A percentile compares a stretch with the other conserved stretches of the same genome.
Conservation (phyloP, 257 asterid species). For the Rhazya stricta region DNA sequence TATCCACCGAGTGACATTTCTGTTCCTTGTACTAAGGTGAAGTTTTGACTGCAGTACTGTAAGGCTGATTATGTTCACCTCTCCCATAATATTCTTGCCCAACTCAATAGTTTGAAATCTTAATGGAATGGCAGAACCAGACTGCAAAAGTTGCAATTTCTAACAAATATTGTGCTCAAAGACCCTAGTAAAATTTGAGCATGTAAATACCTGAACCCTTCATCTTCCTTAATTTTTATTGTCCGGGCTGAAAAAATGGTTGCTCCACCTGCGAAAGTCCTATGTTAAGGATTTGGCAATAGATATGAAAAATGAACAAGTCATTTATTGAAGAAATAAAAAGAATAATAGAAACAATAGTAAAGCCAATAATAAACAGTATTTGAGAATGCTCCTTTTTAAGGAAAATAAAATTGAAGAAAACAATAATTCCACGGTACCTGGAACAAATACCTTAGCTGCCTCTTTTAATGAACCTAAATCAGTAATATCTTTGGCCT, state of each 20-base stretch:
- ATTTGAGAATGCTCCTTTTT: not conserved
- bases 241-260: constrained; percentile 68
- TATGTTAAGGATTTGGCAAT: constrained; percentile 17
- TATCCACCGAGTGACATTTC: too few relatives aligned
- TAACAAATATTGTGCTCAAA: not conserved
- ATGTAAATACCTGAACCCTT: constrained; percentile 61
- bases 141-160: not conserved
- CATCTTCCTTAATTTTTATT: constrained; percentile 82
- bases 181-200: not conserved
- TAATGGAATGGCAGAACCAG: not conserved
- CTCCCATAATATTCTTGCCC: not conserved
- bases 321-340: not conserved
- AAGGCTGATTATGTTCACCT: not conserved
- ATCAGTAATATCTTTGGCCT: constrained; percentile 89
- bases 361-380: not conserved
- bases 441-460: constrained; percentile 86
- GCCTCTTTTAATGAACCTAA: constrained; percentile 87
- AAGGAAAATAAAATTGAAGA: constrained; percentile 7
- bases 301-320: not conserved
- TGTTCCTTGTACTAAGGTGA: too few relatives aligned
- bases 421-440: constrained; percentile 30
- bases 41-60: not conserved
- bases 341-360: not conserved
- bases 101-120: not conserved
- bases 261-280: constrained; percentile 52